Percentiles rank a stretch among this genome's conserved stretches.
These are phyloP conservation scores for Podila verticillata DNA, from an alignment of 192 early-diverging fungal genomes.

Conservation along the genomic window DNA sequence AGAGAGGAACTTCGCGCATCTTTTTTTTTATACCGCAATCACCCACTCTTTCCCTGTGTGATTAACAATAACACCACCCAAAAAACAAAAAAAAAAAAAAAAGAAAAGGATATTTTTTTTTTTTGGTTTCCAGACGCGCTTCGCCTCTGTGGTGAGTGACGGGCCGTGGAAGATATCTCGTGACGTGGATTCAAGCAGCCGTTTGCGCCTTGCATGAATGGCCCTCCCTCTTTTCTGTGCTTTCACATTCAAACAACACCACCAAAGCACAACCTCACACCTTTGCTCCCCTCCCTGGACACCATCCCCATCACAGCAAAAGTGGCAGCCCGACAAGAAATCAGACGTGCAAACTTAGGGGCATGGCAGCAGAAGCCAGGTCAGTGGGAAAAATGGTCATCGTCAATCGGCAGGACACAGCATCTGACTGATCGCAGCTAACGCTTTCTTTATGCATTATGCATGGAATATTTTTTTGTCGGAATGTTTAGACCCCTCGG, in stretches of 20 bases:
- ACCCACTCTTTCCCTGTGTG: too few relatives aligned
- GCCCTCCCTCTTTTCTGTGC: background rate
- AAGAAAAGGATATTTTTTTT: too few relatives aligned
- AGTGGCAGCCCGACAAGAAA: conserved; percentile 43
- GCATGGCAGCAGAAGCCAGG: conserved; percentile 48
- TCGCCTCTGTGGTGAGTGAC: too few relatives aligned
- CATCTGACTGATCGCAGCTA: background rate
- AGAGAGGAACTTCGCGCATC: too few relatives aligned
- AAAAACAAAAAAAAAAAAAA: background rate
- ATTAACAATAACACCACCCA: too few relatives aligned
- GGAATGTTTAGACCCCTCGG: conserved; percentile 44
- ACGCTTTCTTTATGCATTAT: too few relatives aligned
- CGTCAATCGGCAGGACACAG: background rate
- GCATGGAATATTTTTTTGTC: too few relatives aligned
- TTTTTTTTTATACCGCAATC: too few relatives aligned
- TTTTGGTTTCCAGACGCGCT: too few relatives aligned
- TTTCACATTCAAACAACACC: background rate
- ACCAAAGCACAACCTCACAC: background rate
- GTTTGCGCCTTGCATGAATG: background rate
- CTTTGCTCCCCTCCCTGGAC: background rate
- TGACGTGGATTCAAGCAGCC: too few relatives aligned
- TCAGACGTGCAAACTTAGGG: conserved; percentile 40
- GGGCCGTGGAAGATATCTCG: too few relatives aligned
- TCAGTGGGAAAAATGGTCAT: background rate
- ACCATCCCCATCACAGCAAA: conserved; percentile 8